Base-by-base conservation (phyloP, 257 asterid species). In the Plantago elongata region DNA sequence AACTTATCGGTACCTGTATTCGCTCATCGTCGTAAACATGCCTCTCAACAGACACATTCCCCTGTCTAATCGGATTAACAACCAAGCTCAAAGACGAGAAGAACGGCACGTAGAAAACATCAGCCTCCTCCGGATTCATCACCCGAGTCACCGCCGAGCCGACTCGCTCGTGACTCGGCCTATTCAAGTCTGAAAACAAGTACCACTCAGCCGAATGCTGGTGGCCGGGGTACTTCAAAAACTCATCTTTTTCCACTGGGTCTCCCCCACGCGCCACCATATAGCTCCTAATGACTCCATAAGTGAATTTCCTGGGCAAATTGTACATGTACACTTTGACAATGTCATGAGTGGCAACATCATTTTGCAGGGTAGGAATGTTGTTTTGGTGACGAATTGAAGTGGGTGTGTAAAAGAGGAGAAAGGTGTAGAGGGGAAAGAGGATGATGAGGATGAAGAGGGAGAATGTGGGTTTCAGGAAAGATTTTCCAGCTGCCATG, bases 191-290 rank as follows among this genome's bases (percentile, higher is more conserved):
- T 40, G 80, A 63, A 48, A 89, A 93, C 70, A 93, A 73, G 71
- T 85, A 75, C 97, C 99, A 93, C 79, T 93, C 99, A 13, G 92
- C 97, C 1, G 95, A 76, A 75, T 93, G 99, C 82, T 89, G 99
- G 72, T 89, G 74, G 51, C 97, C 97, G 1, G 99, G 99, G 69
- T 93, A 93, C 84, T 83, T 93, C 43, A 83, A 76, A 77, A 63
- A 57, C 17, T 84, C 79, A 60, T 80, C 98, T 11, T 71, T 71
- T 30, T 22, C 74, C 9, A 57, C 73, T 2, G 75, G 14, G 34
- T 55, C 70, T 27, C 79, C 89, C 0, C 94, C 97, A 13, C 97
- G 84, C 29, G 95, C 87, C 69, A 74, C 81, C 51, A 85, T 86
- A 67, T 87, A 93, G 77, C 87, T 83, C 74, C 85, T 94, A 37